These are phyloP conservation scores for Pyrus betulifolia DNA, from an alignment of 306 rosid species.

Conservation along the genomic window DNA sequence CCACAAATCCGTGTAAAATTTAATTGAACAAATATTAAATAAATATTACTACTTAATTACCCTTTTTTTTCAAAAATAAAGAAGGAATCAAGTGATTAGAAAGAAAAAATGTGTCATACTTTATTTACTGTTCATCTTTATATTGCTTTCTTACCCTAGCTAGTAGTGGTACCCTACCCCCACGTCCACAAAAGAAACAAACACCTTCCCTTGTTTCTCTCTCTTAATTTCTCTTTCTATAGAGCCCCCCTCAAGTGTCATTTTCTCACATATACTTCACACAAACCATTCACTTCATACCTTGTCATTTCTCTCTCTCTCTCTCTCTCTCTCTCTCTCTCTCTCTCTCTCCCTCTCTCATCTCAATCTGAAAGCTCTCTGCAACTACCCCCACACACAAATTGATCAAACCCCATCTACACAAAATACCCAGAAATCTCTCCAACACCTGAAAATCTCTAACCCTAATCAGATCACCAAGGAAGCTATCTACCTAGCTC, in stretches of 20 bases:
- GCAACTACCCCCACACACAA: slow-evolving; percentile 56
- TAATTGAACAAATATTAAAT: not conserved
- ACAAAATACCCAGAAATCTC: slow-evolving; percentile 37
- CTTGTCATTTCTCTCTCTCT: slow-evolving; percentile 42
- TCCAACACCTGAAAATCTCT: slow-evolving; percentile 31
- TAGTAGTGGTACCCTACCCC: slow-evolving; percentile 25
- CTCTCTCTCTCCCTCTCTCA: slow-evolving; percentile 3
- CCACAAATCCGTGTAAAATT: not conserved
- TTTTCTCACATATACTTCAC: slow-evolving; percentile 97
- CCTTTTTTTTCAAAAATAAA: not conserved
- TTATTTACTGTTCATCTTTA: slow-evolving; percentile 19
- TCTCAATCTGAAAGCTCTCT: slow-evolving; percentile 64
- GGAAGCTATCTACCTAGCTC: not conserved
- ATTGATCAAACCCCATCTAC: slow-evolving; percentile 44
- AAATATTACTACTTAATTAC: not conserved
- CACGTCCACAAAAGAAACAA: slow-evolving; percentile 61
- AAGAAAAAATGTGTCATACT: slow-evolving; percentile 7
- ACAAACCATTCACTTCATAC: slow-evolving; percentile 91
- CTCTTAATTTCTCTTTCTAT: slow-evolving; percentile 23
- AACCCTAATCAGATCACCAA: slow-evolving; percentile 10
- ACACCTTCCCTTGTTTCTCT: slow-evolving; percentile 30
- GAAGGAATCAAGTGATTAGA: not conserved
- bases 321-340: slow-evolving; percentile 20
- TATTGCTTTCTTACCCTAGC: slow-evolving; percentile 32
- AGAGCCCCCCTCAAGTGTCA: slow-evolving; percentile 72